Base-by-base conservation (phyloP, 345 rosid species). In the Heritiera fomes region DNA sequence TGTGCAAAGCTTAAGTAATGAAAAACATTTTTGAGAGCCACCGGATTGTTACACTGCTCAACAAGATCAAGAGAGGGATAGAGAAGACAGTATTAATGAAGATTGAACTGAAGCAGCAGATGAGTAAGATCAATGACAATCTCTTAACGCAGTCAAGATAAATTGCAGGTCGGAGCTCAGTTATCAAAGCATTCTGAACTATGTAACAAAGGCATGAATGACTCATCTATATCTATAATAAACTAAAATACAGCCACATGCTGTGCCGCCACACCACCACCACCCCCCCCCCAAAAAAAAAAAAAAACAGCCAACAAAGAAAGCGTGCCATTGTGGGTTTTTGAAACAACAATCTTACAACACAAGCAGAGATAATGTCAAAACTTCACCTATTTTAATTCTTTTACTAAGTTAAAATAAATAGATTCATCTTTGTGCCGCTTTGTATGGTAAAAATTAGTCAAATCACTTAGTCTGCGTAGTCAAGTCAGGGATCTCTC, bases 401-500 rank as follows among this genome's bases (percentile, higher is more conserved):
- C 28, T 23, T 38, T 34, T 10, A 38, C 63, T 9, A 7, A 49
- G 53, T 79, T 23, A 47, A 76, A 76, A 79, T 30, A 40, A 69
- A 75, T 68, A 69, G 56, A 9, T 73, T 70, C 64, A 47, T 59
- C 75, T 69, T 66, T 41, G 45, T 5, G 61, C 64, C 40, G 68
- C 47, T 61, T 67, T 13, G 30, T 23, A 38, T 50, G 46, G 50
- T 73, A 80, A 52, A 47, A 69, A 59, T 79, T 66, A 62, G 69
- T 38, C 53, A 77, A 41, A 76, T 60, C 47, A 7, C 20, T 55
- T 7, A 28, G 28, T 34, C 69, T n/a, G 74, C 17, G 18, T 52
- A 72, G 76, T 77, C 60, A 50, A 73, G 52, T 3, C 8, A 77
- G 63, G 63, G 43, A 76, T 55, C 38, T 62, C 72, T 49, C 23